Evolutionary conservation across 1,284 basidiomycete species (phyloP).

Genomic region (Irpex lacteus): DNA sequence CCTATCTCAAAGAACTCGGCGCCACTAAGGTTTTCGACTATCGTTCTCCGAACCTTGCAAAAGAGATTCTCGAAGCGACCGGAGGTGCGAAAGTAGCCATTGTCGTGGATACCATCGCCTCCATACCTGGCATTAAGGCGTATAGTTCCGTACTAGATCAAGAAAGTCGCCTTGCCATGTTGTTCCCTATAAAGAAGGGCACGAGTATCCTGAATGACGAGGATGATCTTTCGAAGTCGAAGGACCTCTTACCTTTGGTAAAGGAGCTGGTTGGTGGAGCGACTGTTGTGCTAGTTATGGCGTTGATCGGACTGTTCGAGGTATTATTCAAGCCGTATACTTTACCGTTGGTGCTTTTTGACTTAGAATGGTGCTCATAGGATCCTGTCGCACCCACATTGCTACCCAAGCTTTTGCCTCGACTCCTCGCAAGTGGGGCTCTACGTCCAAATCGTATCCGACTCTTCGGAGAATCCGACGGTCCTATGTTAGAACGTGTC

Average conservation of each 20-base stretch:
- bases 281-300: not conserved
- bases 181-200: constrained; percentile 44
- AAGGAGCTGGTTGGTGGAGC: not conserved
- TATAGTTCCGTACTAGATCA: constrained; percentile 34
- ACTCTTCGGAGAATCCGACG: too few relatives aligned
- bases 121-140: constrained; percentile 35
- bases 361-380: not conserved
- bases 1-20: constrained; percentile 44
- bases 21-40: constrained; percentile 53
- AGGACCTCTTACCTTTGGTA: not conserved
- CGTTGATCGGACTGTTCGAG: not conserved
- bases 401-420: constrained; percentile 3
- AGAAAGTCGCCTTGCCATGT: constrained; percentile 38
- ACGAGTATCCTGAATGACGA: not conserved
- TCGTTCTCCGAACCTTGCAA: constrained; percentile 35
- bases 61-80: constrained; percentile 39
- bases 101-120: constrained; percentile 43
- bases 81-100: constrained; percentile 33
- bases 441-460: not conserved
- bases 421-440: constrained; percentile 2
- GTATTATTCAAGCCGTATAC: not conserved
- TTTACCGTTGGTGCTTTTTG: not conserved
- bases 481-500: not conserved
- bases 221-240: not conserved
- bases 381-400: not conserved